Percentiles rank a stretch among this genome's conserved stretches.
Evolutionary conservation across 2,329 filamentous ascomycete species (phyloP).

Genomic region (Colletotrichum sp.): DNA sequence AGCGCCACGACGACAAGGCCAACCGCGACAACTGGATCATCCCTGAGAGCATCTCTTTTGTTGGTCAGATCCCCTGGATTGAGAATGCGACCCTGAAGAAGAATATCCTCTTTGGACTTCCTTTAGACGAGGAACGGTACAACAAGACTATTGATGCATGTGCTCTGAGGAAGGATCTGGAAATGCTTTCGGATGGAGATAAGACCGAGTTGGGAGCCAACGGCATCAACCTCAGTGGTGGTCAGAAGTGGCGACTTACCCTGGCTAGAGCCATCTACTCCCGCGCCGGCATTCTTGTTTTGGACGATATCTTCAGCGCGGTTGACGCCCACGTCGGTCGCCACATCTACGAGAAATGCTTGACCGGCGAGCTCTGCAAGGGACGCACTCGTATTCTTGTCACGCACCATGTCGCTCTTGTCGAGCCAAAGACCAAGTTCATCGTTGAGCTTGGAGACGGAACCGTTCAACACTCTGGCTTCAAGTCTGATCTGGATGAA

Average conservation of each 20-base stretch:
- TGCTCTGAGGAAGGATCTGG: constrained; percentile 76
- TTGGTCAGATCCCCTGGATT: constrained; percentile 84
- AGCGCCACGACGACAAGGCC: constrained; percentile 68
- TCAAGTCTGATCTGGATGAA: constrained; percentile 67
- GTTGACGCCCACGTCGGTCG: constrained; percentile 83
- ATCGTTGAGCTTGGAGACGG: constrained; percentile 77
- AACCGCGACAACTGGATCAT: constrained; percentile 72
- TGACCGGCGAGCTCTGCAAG: constrained; percentile 72
- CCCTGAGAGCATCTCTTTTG: constrained; percentile 72
- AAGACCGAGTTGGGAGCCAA: constrained; percentile 84
- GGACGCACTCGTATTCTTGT: constrained; percentile 79
- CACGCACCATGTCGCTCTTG: constrained; percentile 79
- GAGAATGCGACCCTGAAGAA: constrained; percentile 81
- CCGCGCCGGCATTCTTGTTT: constrained; percentile 74
- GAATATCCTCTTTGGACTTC: constrained; percentile 80
- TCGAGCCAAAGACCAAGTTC: constrained; percentile 74
- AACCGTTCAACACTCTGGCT: constrained; percentile 65
- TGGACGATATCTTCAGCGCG: constrained; percentile 86
- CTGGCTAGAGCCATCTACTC: constrained; percentile 84
- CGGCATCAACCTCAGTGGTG: constrained; percentile 83
- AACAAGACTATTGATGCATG: constrained; percentile 73
- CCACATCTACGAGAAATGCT: constrained; percentile 78
- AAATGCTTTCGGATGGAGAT: constrained; percentile 79
- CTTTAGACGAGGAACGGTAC: constrained; percentile 73
- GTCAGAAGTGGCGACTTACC: constrained; percentile 83